phyloP scores from a whole-genome alignment of 768 basidiomycete species.

The Leccinellum luteum region DNA sequence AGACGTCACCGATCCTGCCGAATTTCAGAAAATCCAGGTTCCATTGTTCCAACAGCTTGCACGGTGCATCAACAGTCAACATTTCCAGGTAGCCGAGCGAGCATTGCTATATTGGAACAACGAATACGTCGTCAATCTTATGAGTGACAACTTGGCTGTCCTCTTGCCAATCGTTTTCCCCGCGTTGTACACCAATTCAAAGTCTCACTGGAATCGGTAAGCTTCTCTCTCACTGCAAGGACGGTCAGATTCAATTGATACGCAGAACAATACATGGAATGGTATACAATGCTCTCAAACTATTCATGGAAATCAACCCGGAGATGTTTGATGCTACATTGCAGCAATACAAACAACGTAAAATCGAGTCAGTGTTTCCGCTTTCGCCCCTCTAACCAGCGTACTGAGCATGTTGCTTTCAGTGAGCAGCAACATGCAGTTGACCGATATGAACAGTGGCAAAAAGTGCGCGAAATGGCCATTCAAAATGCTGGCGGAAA shows the following conservation, averaged over 20 bases:
- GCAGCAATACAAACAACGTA: constrained; percentile 88
- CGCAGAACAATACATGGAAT: constrained; percentile 95
- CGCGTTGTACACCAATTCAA: constrained; percentile 92
- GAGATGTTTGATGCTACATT: constrained; percentile 93
- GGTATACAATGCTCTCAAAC: constrained; percentile 97
- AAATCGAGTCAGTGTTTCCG: constrained; percentile 68
- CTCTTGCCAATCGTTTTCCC: constrained; percentile 97
- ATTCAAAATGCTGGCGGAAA: constrained; percentile 66
- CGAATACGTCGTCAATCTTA: constrained; percentile 98
- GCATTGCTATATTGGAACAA: constrained; percentile 99
- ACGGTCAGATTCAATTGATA: constrained; percentile 8
- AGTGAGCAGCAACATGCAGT: constrained; percentile 90
- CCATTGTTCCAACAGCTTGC: constrained; percentile 92
- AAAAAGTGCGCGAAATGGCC: constrained; percentile 76
- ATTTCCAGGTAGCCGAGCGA: constrained; percentile 99
- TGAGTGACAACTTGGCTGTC: constrained; percentile 90
- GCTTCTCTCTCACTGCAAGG: constrained; percentile 24
- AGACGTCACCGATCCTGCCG: constrained; percentile 94
- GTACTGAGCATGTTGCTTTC: constrained; percentile 8
- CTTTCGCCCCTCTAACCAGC: background rate
- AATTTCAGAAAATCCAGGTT: constrained; percentile 95
- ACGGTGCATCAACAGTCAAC: constrained; percentile 97
- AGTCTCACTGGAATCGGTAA: constrained; percentile 98
- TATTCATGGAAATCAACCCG: constrained; percentile 99
- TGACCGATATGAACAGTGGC: constrained; percentile 86